Base-by-base conservation (phyloP, 331 rosid genomes). In the Prunus yedoensis region DNA sequence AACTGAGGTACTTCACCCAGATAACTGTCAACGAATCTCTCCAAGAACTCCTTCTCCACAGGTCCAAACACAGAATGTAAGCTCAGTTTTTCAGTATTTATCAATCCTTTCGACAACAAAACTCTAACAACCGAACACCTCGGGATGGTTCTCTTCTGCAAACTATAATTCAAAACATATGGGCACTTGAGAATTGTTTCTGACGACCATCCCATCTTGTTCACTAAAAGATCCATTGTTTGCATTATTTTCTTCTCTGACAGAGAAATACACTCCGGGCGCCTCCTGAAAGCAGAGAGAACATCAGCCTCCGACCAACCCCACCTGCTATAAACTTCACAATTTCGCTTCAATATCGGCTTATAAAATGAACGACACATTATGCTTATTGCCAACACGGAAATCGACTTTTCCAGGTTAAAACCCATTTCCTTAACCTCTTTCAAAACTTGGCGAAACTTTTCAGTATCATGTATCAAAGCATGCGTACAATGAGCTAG, bases 201-300 rank as follows among this genome's bases (percentile, higher is more conserved):
- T 6, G 74, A 27, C 2, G 64, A 28, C 13, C 45, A 62, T 35
- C 67, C 72, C 45, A 78, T 21, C 53, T 71, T 41, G 51, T 50
- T 52, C 1, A 71, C 59, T 49, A 78, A 63, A 27, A 59, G 41
- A 52, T 80, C 83, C 88, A 88, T 78, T n/a, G 38, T 38, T 1
- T 21, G 77, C 56, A 49, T 66, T 56, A 84, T 80, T 71, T 86
- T 84, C 25, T 66, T 38, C 68, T 73, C 86, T 1, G 90, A 84
- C 0, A 16, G 15, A 5, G 12, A 0, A 63, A 82, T 70, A 74
- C 77, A 80, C 43, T 52, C 15, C 2, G 87, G 90, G n/a, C 12
- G 1, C 43, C 27, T 68, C 56, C 17, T 13, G 35, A 49, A 68
- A 10, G 41, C 73, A 20, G 52, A 68, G 4, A 23, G 38, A 27